These are phyloP conservation scores for Chaetomidium leptoderma DNA, from an alignment of 495 filamentous ascomycete species.

Conservation along the genomic window DNA sequence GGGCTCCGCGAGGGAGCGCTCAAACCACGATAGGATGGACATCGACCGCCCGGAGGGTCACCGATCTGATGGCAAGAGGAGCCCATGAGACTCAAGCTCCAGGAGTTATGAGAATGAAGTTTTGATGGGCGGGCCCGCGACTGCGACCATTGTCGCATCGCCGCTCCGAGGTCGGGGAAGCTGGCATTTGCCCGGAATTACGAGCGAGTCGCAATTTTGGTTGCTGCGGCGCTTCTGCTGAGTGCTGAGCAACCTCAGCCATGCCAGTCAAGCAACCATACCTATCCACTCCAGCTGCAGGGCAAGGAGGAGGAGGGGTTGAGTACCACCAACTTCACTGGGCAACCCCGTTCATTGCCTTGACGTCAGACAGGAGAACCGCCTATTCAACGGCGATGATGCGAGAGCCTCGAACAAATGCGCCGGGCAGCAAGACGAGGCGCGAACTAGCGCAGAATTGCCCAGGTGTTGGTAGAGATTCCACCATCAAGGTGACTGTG, in stretches of 20 bases:
- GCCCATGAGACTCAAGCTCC: constrained; percentile 5
- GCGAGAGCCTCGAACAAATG: not conserved
- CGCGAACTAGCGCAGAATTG: not conserved
- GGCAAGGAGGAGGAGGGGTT: not conserved
- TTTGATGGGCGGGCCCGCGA: not conserved
- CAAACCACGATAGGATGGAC: constrained; percentile 35
- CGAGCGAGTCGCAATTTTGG: not conserved
- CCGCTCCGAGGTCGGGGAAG: not conserved
- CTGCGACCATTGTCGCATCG: not conserved
- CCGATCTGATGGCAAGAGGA: constrained; percentile 3
- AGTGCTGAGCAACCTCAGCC: too few species aligned
- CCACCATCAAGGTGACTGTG: not conserved
- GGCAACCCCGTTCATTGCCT: not conserved
- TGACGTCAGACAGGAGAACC: not conserved
- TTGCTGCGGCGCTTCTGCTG: not conserved
- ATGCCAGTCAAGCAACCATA: too few species aligned
- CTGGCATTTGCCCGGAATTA: not conserved
- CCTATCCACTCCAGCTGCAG: too few species aligned
- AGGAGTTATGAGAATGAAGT: not conserved
- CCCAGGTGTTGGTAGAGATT: too few species aligned
- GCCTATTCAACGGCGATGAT: not conserved
- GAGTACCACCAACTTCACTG: not conserved
- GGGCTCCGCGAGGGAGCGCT: constrained; percentile 20
- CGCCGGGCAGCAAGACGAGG: not conserved
- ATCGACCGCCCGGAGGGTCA: constrained; percentile 27